Evolutionary conservation across 2,329 filamentous ascomycete genomes (phyloP), one percentile per base, ranked within the genome.

Genomic region (Fusarium paranaense): DNA sequence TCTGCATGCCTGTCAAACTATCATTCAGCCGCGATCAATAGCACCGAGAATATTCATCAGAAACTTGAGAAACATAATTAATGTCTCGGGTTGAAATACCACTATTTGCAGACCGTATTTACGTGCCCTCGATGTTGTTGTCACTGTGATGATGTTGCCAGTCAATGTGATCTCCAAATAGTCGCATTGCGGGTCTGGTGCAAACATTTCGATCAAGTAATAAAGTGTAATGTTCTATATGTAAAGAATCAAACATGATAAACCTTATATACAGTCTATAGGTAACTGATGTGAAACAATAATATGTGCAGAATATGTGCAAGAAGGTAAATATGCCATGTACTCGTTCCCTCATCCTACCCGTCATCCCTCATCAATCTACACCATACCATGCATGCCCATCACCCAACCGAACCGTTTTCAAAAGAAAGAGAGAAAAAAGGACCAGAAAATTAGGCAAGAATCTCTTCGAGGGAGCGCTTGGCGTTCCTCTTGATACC

Each of bases 401-500:
- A 8, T 30, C 18, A 52, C 47, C 47, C 10, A 52, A n/a, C 9
- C 45, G 16, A 52, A 52, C 47, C 47, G 18, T 52, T 52, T 52
- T 32, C 27, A 52, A n/a, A 32, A 14, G 6, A 32, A 50, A 27
- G 22, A 22, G 22, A 22, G 22, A 22, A 27, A 27, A 27, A 27
- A 50, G 4, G 1, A 37, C 6, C 27, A 4, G 6, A n/a, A 32
- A 52, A 14, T 35, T 61, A 68, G 7, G 16, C 62, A 18, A 61
- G 4, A 3, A 70, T 47, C 27, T 71, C 62, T 16, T 18, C 27
- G 4, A 71, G 8, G n/a, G 6, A 8, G 11, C 81, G 74, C 78
- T 82, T 82, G 1, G 73, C 75, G 57, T 82, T 82, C 22, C 83
- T 81, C 70, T 80, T 71, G 56, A 86, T 83, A 32, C 81, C 81